phyloP scores from a whole-genome alignment of 2,329 filamentous ascomycete genomes.

The Rhinocladiella mackenziei region DNA sequence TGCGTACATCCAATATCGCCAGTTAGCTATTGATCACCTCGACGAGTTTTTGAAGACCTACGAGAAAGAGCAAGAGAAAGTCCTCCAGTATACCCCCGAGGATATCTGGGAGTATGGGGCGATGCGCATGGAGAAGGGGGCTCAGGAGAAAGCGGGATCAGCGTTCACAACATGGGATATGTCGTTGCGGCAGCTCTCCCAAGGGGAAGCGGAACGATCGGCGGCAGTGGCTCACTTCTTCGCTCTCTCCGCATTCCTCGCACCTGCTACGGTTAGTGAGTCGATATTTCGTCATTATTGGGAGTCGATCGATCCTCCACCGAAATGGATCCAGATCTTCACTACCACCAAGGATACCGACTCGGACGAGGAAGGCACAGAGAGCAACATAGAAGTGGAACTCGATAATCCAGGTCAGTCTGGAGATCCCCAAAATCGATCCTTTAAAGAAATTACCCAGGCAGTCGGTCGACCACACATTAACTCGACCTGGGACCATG shows the following conservation, averaged over 20 bases:
- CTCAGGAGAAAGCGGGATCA: not conserved
- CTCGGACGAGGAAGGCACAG: not conserved
- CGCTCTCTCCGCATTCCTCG: not conserved
- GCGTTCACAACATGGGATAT: conserved; percentile 6
- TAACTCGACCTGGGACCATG: not conserved
- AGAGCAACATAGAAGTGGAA: not conserved
- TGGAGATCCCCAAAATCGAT: not conserved
- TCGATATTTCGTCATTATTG: not conserved
- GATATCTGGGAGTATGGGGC: not conserved
- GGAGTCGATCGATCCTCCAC: not conserved
- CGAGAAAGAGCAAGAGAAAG: not conserved
- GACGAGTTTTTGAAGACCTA: not conserved
- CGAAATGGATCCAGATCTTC: not conserved
- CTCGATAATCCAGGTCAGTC: not conserved
- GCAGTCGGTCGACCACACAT: no score
- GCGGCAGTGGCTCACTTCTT: conserved; percentile 31
- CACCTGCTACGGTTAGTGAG: not conserved
- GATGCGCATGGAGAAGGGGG: not conserved
- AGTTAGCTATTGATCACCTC: not conserved
- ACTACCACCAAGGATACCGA: not conserved
- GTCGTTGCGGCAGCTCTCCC: conserved; percentile 22
- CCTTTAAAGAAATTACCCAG: not conserved
- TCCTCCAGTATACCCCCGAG: not conserved
- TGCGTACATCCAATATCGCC: not conserved
- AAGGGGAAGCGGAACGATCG: conserved; percentile 25